Conservation (phyloP, 2,329 filamentous ascomycete species). For the Xylaria sp. region DNA sequence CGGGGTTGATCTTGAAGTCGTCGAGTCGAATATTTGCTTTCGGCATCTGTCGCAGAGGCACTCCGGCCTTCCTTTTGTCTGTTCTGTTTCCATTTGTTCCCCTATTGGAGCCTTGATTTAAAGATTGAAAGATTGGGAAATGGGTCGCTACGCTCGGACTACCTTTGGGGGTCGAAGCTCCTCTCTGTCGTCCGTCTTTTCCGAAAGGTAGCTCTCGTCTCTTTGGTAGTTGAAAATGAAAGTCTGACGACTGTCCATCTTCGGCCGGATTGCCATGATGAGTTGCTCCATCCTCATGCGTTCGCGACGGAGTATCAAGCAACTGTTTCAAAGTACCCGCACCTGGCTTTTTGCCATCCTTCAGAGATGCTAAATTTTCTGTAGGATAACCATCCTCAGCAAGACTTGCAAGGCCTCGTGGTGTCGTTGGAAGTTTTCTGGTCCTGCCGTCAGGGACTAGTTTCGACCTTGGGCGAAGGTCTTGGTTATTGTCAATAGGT, state of each 20-base stretch:
- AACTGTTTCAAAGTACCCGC: constrained; percentile 40
- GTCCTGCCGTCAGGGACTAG: constrained; percentile 10
- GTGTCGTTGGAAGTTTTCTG: constrained; percentile 20
- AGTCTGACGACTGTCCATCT: constrained; percentile 29
- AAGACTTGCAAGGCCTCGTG: constrained; percentile 41
- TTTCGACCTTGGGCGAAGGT: constrained; percentile 14
- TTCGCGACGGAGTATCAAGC: constrained; percentile 40
- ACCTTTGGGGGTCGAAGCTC: constrained; percentile 16
- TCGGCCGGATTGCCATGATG: constrained; percentile 13
- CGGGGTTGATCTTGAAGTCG: constrained; percentile 86
- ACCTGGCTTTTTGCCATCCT: constrained; percentile 14
- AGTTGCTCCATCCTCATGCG: constrained; percentile 24
- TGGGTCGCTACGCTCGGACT: constrained; percentile 24
- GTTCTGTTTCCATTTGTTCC: constrained; percentile 37
- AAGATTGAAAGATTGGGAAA: constrained; percentile 20
- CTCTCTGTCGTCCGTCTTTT: constrained; percentile 41
- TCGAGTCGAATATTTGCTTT: constrained; percentile 68
- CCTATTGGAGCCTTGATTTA: constrained; percentile 33
- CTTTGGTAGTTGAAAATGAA: constrained; percentile 50
- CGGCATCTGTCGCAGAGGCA: constrained; percentile 66
- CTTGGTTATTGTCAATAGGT: constrained; percentile 16
- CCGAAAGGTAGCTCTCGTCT: constrained; percentile 57
- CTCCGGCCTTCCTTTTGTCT: constrained; percentile 41
- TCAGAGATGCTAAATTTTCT: constrained; percentile 9
- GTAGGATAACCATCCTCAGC: constrained; percentile 43